Percentiles rank a stretch among this genome's conserved stretches.
Conservation (phyloP, 2,329 filamentous ascomycete genomes). For the Fusarium pseudocircinatum region DNA sequence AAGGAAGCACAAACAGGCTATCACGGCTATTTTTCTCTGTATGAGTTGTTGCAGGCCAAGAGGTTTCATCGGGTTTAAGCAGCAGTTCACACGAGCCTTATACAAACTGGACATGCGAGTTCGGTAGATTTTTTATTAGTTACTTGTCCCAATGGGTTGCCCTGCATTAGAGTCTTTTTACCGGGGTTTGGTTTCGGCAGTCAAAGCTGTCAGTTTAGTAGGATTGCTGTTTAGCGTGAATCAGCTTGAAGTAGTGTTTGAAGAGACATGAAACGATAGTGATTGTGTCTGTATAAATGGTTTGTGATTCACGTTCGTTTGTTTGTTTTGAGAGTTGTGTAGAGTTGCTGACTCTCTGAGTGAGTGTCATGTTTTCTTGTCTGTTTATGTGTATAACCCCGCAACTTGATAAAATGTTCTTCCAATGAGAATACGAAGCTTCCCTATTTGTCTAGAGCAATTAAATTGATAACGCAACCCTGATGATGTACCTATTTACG, state of each 20-base stretch:
- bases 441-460: slow-evolving; percentile 8
- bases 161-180: slow-evolving; percentile 3
- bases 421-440: slow-evolving; percentile 4
- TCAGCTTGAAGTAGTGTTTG: background rate
- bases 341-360: background rate
- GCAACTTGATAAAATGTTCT: background rate
- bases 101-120: background rate
- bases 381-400: background rate
- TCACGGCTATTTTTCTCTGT: background rate
- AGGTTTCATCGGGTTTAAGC: background rate
- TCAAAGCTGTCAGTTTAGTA: background rate
- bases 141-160: slow-evolving; percentile 1
- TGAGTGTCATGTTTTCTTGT: background rate
- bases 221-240: background rate
- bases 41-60: background rate
- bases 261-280: background rate
- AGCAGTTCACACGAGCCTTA: background rate
- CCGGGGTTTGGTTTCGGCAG: slow-evolving; percentile 14
- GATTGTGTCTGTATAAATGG: background rate
- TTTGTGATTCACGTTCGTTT: background rate
- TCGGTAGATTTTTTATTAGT: background rate
- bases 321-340: background rate
- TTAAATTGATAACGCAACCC: slow-evolving; percentile 1
- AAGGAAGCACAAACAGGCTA: slow-evolving; percentile 2
- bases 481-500: background rate